A percentile compares a stretch with the other conserved stretches of the same genome.
phyloP scores from a whole-genome alignment of 176 grass and related monocot species.

The Calamus simplicifolius region DNA sequence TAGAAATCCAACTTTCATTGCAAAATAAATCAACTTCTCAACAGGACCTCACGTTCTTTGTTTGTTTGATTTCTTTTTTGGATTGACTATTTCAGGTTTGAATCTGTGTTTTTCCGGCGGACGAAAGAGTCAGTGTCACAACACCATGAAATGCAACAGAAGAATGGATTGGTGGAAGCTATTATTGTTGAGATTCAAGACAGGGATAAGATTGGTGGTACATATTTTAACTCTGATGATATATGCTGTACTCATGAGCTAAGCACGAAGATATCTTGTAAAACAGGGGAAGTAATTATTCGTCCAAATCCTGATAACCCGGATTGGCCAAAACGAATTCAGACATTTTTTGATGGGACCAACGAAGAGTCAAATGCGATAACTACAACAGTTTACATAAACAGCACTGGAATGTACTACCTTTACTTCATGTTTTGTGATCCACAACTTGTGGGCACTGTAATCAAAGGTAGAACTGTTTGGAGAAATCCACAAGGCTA shows the following conservation, averaged over 20 bases:
- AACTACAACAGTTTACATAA: conserved; percentile 52
- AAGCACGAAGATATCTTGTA: conserved; percentile 54
- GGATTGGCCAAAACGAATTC: conserved; percentile 80
- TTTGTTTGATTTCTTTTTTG: not conserved
- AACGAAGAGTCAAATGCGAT: conserved; percentile 59
- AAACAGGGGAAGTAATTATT: conserved; percentile 91
- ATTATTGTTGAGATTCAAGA: conserved; percentile 96
- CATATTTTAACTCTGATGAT: conserved; percentile 73
- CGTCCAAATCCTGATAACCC: conserved; percentile 71
- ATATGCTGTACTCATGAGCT: conserved; percentile 89
- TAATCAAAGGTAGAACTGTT: conserved; percentile 84
- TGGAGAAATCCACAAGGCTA: conserved; percentile 98
- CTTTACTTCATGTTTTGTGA: conserved; percentile 99
- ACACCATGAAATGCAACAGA: conserved; percentile 85
- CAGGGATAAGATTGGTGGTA: conserved; percentile 89
- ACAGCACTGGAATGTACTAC: conserved; percentile 95
- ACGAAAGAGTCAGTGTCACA: conserved; percentile 51
- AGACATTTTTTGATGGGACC: conserved; percentile 82
- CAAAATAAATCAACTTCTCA: no score
- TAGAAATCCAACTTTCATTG: no score
- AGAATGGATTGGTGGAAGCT: conserved; percentile 87
- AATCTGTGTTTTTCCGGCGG: conserved; percentile 62
- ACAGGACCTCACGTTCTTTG: no score
- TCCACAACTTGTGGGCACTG: conserved; percentile 65
- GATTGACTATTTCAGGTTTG: conserved; percentile 60